These are phyloP conservation scores for Clonostachys solani DNA, from an alignment of 2,329 filamentous ascomycete species.

Conservation along the genomic window DNA sequence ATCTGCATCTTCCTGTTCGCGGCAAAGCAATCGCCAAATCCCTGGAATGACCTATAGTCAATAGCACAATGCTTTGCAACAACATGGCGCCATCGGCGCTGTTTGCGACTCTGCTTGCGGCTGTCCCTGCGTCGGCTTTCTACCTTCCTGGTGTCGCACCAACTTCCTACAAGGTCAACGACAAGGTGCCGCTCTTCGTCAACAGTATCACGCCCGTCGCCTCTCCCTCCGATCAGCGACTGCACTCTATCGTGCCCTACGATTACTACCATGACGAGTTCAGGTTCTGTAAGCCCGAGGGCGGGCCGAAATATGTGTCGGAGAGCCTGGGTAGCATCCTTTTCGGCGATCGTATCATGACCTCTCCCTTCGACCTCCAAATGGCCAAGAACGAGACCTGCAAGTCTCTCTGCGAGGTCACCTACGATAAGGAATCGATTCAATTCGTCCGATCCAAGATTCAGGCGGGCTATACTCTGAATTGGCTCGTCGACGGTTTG, in stretches of 20 bases:
- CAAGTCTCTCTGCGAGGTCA: constrained; percentile 69
- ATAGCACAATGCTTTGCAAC: constrained; percentile 11
- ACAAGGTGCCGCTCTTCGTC: constrained; percentile 82
- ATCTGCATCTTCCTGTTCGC: constrained; percentile 1
- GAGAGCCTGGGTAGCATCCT: constrained; percentile 89
- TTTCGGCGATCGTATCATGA: constrained; percentile 95
- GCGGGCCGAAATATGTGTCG: constrained; percentile 72
- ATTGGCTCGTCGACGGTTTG: constrained; percentile 93
- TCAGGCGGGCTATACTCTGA: constrained; percentile 81
- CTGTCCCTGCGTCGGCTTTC: constrained; percentile 65
- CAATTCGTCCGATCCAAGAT: constrained; percentile 83
- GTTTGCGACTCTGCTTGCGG: constrained; percentile 41
- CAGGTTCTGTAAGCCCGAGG: constrained; percentile 79
- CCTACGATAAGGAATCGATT: constrained; percentile 60
- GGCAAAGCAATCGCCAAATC: constrained; percentile 1
- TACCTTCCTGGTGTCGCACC: constrained; percentile 96
- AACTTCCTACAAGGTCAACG: constrained; percentile 79
- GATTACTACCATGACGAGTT: constrained; percentile 92
- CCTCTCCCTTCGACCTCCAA: constrained; percentile 85
- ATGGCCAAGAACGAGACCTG: constrained; percentile 89
- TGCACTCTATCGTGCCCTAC: constrained; percentile 91
- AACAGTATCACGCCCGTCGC: constrained; percentile 88
- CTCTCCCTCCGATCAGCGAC: constrained; percentile 69
- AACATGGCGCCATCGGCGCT: constrained; percentile 44
- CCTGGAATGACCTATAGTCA: constrained; percentile 18